Percentiles rank a stretch among this genome's conserved stretches.
Conservation (phyloP, 148 eudicot genomes). For the Vaccinium macrocarpon region DNA sequence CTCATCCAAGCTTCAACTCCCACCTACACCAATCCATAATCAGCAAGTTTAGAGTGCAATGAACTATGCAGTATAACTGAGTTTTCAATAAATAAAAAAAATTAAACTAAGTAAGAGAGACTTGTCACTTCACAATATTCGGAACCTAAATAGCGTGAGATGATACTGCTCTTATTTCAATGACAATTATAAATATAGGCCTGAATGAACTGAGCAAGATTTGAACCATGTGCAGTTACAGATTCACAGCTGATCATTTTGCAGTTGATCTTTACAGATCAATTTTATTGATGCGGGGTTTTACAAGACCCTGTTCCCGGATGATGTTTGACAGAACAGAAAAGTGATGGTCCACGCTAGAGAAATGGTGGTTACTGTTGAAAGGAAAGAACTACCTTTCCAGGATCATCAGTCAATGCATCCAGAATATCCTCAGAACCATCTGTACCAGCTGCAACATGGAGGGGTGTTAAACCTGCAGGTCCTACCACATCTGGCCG, state of each 20-base stretch:
- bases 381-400: slow-evolving; percentile 43
- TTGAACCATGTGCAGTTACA: neutral
- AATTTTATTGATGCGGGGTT: neutral
- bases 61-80: neutral
- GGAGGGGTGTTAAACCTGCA: slow-evolving; percentile 85
- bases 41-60: neutral
- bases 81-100: neutral
- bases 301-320: neutral
- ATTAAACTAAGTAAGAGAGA: neutral
- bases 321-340: neutral
- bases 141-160: neutral
- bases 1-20: slow-evolving; percentile 77
- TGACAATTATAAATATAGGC: too few species aligned
- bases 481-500: slow-evolving; percentile 66
- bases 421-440: slow-evolving; percentile 59
- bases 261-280: neutral
- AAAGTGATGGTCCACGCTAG: neutral
- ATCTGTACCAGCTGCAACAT: slow-evolving; percentile 60
- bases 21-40: slow-evolving; percentile 42
- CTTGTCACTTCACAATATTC: neutral
- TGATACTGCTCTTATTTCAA: neutral
- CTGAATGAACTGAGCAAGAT: slow-evolving; percentile 8
- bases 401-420: slow-evolving; percentile 84
- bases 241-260: neutral
- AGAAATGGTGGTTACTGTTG: neutral